Evolutionary conservation across 768 basidiomycete species (phyloP), one percentile per base, ranked within the genome.

Genomic region (Termitomyces sp.): DNA sequence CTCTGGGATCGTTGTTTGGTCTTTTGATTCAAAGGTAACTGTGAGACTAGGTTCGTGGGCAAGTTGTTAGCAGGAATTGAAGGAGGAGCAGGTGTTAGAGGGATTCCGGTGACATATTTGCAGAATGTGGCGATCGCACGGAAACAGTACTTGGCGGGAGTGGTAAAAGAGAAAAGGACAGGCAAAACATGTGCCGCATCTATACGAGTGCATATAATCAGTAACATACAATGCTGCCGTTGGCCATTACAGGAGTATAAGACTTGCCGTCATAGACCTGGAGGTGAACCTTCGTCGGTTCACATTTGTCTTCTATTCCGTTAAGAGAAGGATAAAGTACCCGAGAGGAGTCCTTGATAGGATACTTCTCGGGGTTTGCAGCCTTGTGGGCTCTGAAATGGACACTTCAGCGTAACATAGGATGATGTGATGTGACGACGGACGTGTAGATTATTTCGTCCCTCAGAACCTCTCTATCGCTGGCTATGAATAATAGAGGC

Each of bases 361-460:
- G 77, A 69, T 83, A 96, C 61, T 75, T 78, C 4, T 83, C 81
- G 0, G 97, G 97, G 68, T 91, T 73, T 3, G 93, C 92, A 33
- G 96, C 97, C 68, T 89, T 93, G 68, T 98, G 96, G 0, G 96
- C 95, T 9, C 89, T 91, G 63, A 7, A 46, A 37, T 58, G n/a
- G 33, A 45, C 59, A 55, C 1, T 53, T 55, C 57, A 47, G 57
- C 22, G 33, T n/a, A 9, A 33, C 54, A 22, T 15, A n/a, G 34
- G 24, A 31, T 42, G 31, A 33, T 18, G 49, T 1, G 46, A 47
- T 53, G 58, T 41, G 27, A 44, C 4, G 36, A 78, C 87, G 61
- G 51, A 91, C 93, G 82, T 75, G 68, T 93, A 98, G 33, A 98
- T 84, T 36, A 93, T 86, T 71, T 98, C 96, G 68, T 98, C 96